phyloP scores from a whole-genome alignment of 352 stramenopile genomes.

The Phytophthora colocasiae region DNA sequence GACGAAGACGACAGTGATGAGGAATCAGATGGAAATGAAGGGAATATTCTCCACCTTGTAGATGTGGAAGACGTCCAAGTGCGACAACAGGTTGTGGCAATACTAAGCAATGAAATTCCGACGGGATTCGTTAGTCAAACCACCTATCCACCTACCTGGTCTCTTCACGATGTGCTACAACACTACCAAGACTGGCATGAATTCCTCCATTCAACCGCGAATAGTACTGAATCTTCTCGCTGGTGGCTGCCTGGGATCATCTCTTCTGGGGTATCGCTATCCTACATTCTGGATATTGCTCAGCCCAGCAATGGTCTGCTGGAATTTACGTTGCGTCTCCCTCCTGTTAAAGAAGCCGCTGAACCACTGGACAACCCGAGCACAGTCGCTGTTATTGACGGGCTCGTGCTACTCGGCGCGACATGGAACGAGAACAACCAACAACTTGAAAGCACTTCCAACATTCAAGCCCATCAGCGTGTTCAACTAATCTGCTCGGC shows the following conservation, averaged over 20 bases:
- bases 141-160: constrained; percentile 7
- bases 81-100: constrained; percentile 14
- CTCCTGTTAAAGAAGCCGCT: neutral
- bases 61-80: constrained; percentile 21
- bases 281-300: constrained; percentile 17
- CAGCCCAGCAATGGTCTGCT: neutral
- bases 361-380: neutral
- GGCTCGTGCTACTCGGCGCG: constrained; percentile 42
- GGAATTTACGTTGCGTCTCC: constrained; percentile 18
- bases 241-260: constrained; percentile 34
- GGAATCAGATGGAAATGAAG: neutral
- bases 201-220: constrained; percentile 1
- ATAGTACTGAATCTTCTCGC: neutral
- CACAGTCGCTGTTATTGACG: constrained; percentile 35
- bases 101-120: constrained; percentile 36
- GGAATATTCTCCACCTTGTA: constrained; percentile 1
- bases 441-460: constrained; percentile 6
- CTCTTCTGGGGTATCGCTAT: constrained; percentile 4
- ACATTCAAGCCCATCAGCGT: constrained; percentile 14
- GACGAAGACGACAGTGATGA: neutral
- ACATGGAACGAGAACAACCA: constrained; percentile 34
- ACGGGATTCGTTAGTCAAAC: neutral
- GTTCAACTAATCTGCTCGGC: constrained; percentile 25
- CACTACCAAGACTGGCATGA: constrained; percentile 33
- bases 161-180: constrained; percentile 33